Evolutionary conservation across 768 basidiomycete species (phyloP).

Genomic region (Clavulina sp.): DNA sequence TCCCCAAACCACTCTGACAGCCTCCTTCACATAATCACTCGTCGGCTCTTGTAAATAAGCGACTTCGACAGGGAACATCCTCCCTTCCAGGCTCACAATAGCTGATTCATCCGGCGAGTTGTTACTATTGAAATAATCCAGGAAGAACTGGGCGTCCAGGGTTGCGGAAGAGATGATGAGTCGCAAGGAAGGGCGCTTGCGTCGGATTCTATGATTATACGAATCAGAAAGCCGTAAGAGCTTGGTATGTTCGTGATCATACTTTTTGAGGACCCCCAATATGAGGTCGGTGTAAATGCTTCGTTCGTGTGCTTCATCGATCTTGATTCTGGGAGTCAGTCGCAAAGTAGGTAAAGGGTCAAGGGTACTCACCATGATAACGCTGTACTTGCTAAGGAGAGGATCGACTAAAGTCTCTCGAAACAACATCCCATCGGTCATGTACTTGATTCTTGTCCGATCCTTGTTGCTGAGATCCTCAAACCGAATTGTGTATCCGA

Average conservation of each 20-base stretch:
- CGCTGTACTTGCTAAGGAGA: constrained; percentile 77
- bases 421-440: constrained; percentile 98
- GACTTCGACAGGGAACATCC: constrained; percentile 89
- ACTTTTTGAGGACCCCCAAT: constrained; percentile 90
- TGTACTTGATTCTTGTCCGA: constrained; percentile 76
- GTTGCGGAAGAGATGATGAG: constrained; percentile 94
- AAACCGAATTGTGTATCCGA: constrained; percentile 94
- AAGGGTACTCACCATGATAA: constrained; percentile 60
- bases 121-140: constrained; percentile 71
- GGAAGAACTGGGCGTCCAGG: constrained; percentile 76
- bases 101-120: constrained; percentile 41
- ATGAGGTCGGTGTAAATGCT: constrained; percentile 91
- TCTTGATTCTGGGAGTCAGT: constrained; percentile 31
- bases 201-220: constrained; percentile 50
- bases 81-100: constrained; percentile 81
- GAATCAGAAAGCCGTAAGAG: constrained; percentile 5
- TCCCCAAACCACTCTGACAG: constrained; percentile 63
- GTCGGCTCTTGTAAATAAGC: constrained; percentile 68
- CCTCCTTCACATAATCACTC: constrained; percentile 63
- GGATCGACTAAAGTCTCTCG: constrained; percentile 87
- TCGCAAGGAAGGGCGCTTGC: constrained; percentile 76
- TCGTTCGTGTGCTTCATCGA: constrained; percentile 95
- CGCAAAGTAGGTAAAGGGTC: neutral
- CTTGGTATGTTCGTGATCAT: constrained; percentile 9
- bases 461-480: constrained; percentile 81